These are phyloP conservation scores for Leccinum subrobustum DNA, from an alignment of 1,284 basidiomycete species.

Conservation along the genomic window DNA sequence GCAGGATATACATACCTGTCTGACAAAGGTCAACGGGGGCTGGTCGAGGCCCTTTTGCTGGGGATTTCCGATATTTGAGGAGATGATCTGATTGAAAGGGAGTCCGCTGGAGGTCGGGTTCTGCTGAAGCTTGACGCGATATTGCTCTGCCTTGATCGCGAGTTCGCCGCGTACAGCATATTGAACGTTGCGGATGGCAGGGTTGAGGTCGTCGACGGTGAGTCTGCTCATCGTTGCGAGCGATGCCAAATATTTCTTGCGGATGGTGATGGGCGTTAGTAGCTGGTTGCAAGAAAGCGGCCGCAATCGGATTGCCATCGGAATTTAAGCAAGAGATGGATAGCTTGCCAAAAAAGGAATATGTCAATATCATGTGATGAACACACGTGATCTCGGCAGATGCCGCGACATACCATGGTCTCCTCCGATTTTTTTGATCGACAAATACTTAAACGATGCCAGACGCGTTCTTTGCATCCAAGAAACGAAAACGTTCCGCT, in stretches of 20 bases:
- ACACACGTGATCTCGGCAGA: slow-evolving; percentile 17
- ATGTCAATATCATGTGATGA: not conserved
- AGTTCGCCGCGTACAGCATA: slow-evolving; percentile 98
- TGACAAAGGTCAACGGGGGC: slow-evolving; percentile 87
- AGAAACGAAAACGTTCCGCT: slow-evolving; percentile 64
- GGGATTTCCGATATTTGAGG: slow-evolving; percentile 97
- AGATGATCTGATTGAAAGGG: slow-evolving; percentile 89
- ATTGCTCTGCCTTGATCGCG: slow-evolving; percentile 89
- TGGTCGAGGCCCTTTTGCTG: slow-evolving; percentile 96
- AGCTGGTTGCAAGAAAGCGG: slow-evolving; percentile 2
- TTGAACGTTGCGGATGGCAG: slow-evolving; percentile 83
- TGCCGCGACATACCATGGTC: slow-evolving; percentile 9
- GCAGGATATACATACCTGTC: slow-evolving; percentile 66
- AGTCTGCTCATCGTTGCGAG: slow-evolving; percentile 52
- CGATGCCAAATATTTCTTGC: slow-evolving; percentile 1
- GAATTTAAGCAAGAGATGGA: not conserved
- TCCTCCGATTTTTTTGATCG: slow-evolving; percentile 23
- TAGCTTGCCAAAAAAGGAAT: slow-evolving; percentile 5
- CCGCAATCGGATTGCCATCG: slow-evolving; percentile 14
- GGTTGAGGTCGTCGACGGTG: slow-evolving; percentile 72
- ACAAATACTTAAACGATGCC: slow-evolving; percentile 51
- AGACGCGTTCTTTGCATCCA: slow-evolving; percentile 77
- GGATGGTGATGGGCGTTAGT: not conserved
- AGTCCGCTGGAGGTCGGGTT: slow-evolving; percentile 49
- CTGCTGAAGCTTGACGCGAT: slow-evolving; percentile 67